These are phyloP conservation scores for Capronia americana DNA, from an alignment of 2,329 filamentous ascomycete species.

Conservation along the genomic window DNA sequence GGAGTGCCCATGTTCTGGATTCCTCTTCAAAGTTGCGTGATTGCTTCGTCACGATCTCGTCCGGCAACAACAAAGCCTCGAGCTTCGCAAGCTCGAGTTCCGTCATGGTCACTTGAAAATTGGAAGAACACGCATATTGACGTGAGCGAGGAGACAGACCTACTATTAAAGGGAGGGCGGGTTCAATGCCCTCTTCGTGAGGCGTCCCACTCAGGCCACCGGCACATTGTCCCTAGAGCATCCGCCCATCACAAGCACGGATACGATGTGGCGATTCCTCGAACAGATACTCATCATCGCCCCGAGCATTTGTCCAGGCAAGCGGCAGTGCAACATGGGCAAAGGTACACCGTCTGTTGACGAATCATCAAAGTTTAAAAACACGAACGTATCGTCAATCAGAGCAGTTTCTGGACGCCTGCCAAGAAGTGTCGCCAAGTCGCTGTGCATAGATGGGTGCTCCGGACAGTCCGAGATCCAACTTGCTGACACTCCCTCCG, in stretches of 20 bases:
- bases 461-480: too few relatives aligned
- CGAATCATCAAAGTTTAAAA: background rate
- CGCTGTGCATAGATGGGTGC: too few relatives aligned
- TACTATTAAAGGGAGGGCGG: background rate
- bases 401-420: background rate
- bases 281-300: background rate
- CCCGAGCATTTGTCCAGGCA: too few relatives aligned
- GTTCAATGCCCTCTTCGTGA: background rate
- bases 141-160: background rate
- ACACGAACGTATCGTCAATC: background rate
- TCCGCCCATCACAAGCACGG: background rate
- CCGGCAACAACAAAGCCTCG: conserved; percentile 6
- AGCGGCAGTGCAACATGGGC: background rate
- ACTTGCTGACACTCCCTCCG: background rate
- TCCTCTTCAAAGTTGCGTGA: conserved; percentile 35
- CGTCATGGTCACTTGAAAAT: background rate
- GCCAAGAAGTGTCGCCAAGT: background rate
- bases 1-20: conserved; percentile 44
- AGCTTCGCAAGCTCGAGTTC: conserved; percentile 2
- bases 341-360: background rate
- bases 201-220: background rate
- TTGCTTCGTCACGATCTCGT: conserved; percentile 13
- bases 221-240: background rate
- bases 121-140: background rate
- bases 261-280: background rate